phyloP scores from a whole-genome alignment of 1,284 basidiomycete species.

The Irpex rosettiformis region DNA sequence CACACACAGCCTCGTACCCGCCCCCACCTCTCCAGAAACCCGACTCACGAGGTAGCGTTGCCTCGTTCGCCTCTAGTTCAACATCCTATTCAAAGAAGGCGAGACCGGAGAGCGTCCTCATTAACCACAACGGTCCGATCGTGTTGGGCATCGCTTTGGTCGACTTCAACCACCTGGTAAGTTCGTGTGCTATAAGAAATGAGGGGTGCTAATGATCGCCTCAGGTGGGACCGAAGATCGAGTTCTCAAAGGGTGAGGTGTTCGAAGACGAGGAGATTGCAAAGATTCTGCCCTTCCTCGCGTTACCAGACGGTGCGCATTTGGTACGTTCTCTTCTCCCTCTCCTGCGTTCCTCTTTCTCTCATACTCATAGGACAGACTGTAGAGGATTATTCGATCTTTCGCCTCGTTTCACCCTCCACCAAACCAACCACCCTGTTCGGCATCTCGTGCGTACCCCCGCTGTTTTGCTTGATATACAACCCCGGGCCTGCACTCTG shows the following conservation, averaged over 20 bases:
- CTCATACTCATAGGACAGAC: conserved; percentile 45
- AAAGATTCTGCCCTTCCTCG: conserved; percentile 92
- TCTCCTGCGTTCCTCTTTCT: not conserved
- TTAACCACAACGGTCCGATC: conserved; percentile 57
- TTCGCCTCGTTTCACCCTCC: conserved; percentile 76
- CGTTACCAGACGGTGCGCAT: conserved; percentile 96
- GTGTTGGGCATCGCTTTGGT: conserved; percentile 83
- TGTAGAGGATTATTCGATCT: conserved; percentile 96
- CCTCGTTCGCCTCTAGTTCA: conserved; percentile 52
- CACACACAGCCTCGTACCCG: conserved; percentile 43
- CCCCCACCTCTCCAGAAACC: conserved; percentile 42
- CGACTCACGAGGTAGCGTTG: conserved; percentile 51
- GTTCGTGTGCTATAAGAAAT: conserved; percentile 19
- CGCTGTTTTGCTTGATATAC: conserved; percentile 11
- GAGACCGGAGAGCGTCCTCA: conserved; percentile 70
- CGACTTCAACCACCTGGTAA: conserved; percentile 87
- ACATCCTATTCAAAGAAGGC: conserved; percentile 70
- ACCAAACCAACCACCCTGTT: conserved; percentile 81
- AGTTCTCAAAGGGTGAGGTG: conserved; percentile 71
- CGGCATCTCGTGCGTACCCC: conserved; percentile 80
- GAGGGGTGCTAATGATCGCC: not conserved
- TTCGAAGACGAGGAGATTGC: conserved; percentile 79
- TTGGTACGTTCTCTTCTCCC: conserved; percentile 46
- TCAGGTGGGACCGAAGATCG: conserved; percentile 88
- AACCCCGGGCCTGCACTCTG: not conserved